Conservation (phyloP, 2,329 filamentous ascomycete genomes). For the Aspergillus fijiensis region DNA sequence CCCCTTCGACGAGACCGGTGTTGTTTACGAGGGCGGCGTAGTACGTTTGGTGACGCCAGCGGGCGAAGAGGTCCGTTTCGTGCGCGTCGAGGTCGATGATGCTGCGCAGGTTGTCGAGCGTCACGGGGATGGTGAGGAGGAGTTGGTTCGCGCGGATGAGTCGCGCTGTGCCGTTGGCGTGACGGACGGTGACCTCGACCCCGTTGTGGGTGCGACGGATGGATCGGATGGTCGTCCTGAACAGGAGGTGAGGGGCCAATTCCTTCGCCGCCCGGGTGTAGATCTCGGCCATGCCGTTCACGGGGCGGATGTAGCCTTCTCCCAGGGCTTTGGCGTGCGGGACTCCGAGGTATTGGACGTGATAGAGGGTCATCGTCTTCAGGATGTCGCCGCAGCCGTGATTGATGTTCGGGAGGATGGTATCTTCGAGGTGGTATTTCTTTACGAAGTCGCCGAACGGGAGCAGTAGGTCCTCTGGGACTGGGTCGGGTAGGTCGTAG, state of each 20-base stretch:
- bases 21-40: not conserved
- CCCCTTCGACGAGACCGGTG: not conserved
- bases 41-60: not conserved
- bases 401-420: constrained; percentile 6
- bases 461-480: constrained; percentile 24
- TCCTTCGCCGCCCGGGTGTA: not conserved
- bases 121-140: not conserved
- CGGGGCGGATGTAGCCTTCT: not conserved
- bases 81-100: not conserved
- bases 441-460: constrained; percentile 24
- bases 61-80: not conserved
- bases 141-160: not conserved
- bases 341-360: not conserved
- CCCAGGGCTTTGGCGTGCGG: not conserved
- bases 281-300: not conserved
- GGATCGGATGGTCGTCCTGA: not conserved
- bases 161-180: not conserved
- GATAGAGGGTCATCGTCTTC: not conserved
- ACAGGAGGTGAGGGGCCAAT: not conserved
- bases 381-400: not conserved
- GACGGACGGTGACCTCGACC: not conserved
- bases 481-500: constrained; percentile 7
- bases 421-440: constrained; percentile 21
- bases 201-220: not conserved
- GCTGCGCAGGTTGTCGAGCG: not conserved